phyloP scores from a whole-genome alignment of 768 basidiomycete genomes.

The Lactarius tabidus region DNA sequence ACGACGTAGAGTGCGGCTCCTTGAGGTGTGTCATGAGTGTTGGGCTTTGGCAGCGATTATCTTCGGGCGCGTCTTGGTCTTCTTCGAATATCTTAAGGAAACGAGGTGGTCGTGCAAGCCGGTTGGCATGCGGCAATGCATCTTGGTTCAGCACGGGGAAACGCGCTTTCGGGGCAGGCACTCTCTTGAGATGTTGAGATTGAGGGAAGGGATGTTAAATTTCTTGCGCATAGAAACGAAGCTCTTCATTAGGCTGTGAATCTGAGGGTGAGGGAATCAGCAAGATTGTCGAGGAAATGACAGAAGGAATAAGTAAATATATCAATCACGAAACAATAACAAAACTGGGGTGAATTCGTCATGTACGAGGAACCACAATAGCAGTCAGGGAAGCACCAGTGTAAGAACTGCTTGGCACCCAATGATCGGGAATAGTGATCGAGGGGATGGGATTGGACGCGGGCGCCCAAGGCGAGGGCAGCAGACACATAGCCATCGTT shows the following conservation, averaged over 20 bases:
- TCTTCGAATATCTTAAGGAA: no score
- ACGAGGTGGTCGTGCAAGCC: slow-evolving; percentile 52
- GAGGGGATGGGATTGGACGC: not conserved
- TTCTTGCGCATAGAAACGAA: slow-evolving; percentile 60
- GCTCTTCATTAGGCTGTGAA: slow-evolving; percentile 50
- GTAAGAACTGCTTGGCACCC: not conserved
- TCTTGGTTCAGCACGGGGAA: slow-evolving; percentile 43
- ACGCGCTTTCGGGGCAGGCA: slow-evolving; percentile 37
- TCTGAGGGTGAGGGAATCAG: slow-evolving; percentile 5
- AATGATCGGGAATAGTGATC: not conserved
- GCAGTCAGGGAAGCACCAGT: not conserved
- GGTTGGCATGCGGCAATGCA: slow-evolving; percentile 46
- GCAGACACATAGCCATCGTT: not conserved
- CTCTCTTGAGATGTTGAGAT: slow-evolving; percentile 42
- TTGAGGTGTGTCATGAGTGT: slow-evolving; percentile 41
- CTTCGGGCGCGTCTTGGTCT: slow-evolving; percentile 28
- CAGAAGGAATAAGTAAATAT: not conserved
- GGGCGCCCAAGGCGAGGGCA: not conserved
- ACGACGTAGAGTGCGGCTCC: slow-evolving; percentile 40
- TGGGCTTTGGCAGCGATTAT: slow-evolving; percentile 38
- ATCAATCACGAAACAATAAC: not conserved
- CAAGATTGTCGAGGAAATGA: not conserved
- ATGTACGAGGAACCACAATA: not conserved
- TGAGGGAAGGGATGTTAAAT: slow-evolving; percentile 43
- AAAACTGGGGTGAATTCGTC: not conserved